A percentile compares a stretch with the other conserved stretches of the same genome.
phyloP scores from a whole-genome alignment of 2,329 filamentous ascomycete species.

The Onygenales sp. region DNA sequence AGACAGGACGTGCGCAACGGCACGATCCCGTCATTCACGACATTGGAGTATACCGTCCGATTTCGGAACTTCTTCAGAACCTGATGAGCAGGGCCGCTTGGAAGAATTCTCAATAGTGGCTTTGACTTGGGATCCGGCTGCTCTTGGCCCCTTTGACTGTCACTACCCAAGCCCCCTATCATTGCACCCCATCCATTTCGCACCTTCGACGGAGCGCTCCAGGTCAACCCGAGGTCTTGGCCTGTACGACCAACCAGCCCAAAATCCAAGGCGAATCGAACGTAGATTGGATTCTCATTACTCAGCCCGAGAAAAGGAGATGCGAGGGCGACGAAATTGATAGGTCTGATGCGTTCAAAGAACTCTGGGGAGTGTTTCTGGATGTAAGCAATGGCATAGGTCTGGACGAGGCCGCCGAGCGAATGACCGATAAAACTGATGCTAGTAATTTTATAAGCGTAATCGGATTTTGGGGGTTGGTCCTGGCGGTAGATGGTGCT shows the following conservation, averaged over 20 bases:
- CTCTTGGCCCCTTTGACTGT: conserved; percentile 45
- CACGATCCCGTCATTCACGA: conserved; percentile 96
- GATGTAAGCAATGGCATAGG: conserved; percentile 91
- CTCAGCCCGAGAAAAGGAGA: conserved; percentile 84
- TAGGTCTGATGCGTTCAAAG: conserved; percentile 72
- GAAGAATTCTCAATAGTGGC: conserved; percentile 76
- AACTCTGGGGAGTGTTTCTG: conserved; percentile 91
- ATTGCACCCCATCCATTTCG: conserved; percentile 82
- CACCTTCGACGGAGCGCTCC: conserved; percentile 78
- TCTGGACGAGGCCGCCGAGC: conserved; percentile 80
- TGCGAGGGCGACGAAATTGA: conserved; percentile 85
- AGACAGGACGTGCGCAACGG: conserved; percentile 89
- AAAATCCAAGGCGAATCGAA: conserved; percentile 94
- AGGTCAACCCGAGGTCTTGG: conserved; percentile 88
- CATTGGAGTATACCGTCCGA: conserved; percentile 88
- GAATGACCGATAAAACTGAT: conserved; percentile 95
- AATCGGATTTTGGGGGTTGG: conserved; percentile 28
- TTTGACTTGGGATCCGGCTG: conserved; percentile 70
- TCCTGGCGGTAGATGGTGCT: conserved; percentile 48
- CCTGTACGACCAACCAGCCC: conserved; percentile 92
- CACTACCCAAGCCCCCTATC: conserved; percentile 66
- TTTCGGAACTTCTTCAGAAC: conserved; percentile 83
- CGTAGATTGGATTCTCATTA: conserved; percentile 95
- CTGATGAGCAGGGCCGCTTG: conserved; percentile 80
- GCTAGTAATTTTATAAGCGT: conserved; percentile 74